phyloP scores from a whole-genome alignment of 1,284 basidiomycete genomes.

The Puccinia sorghi region DNA sequence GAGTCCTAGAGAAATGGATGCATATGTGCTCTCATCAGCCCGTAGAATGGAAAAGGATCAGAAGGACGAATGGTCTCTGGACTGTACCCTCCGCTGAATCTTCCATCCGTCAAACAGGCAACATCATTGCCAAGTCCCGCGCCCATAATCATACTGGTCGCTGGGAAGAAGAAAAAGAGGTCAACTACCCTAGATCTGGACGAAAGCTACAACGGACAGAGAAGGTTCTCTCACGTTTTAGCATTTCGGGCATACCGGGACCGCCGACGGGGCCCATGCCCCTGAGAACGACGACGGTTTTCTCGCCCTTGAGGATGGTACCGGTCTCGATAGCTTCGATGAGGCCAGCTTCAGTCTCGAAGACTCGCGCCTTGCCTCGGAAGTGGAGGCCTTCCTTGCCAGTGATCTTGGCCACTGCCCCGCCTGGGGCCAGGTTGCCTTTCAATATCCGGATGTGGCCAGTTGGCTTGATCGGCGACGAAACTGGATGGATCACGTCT shows the following conservation, averaged over 20 bases:
- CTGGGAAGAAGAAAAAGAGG: constrained; percentile 61
- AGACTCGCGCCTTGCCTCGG: constrained; percentile 63
- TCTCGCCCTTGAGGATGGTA: constrained; percentile 81
- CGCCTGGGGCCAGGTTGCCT: constrained; percentile 70
- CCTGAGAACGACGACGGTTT: constrained; percentile 64
- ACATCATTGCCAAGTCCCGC: constrained; percentile 87
- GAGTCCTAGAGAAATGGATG: constrained; percentile 50
- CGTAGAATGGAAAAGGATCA: background rate
- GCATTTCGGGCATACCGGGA: constrained; percentile 59
- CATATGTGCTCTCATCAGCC: background rate
- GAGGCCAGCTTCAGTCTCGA: constrained; percentile 71
- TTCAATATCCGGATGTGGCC: constrained; percentile 86
- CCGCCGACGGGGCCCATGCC: constrained; percentile 56
- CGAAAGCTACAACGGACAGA: too few relatives aligned
- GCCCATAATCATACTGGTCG: constrained; percentile 70
- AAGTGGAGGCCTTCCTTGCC: constrained; percentile 91
- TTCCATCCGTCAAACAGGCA: constrained; percentile 91
- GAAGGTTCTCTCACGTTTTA: constrained; percentile 54
- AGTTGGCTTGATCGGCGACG: constrained; percentile 80
- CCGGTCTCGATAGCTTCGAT: constrained; percentile 79
- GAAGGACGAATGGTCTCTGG: background rate
- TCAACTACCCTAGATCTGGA: too few relatives aligned
- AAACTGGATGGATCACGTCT: constrained; percentile 78
- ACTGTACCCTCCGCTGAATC: constrained; percentile 86
- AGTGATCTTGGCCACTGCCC: constrained; percentile 92